Evolutionary conservation across 2,329 filamentous ascomycete genomes (phyloP).

Genomic region (Fusarium sp.): DNA sequence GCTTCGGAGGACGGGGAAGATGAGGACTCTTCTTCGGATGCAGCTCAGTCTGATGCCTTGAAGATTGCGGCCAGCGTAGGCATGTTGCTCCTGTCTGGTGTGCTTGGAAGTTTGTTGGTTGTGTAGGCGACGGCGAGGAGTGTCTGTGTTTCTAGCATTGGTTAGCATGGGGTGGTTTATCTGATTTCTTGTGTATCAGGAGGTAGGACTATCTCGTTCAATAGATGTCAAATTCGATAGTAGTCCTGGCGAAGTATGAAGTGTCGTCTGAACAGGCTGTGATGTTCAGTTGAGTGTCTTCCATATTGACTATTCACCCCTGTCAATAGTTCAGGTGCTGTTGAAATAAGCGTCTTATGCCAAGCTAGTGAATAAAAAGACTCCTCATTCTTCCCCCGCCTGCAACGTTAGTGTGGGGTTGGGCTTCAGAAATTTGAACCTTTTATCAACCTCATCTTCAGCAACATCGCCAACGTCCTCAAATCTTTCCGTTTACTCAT

Average conservation of each 20-base stretch:
- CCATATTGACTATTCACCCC: background rate
- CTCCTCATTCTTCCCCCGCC: slow-evolving; percentile 10
- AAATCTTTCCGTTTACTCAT: background rate
- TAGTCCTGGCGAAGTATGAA: no score
- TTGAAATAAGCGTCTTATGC: no score
- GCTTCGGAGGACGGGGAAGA: background rate
- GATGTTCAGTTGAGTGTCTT: no score
- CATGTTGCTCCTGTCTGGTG: slow-evolving; percentile 26
- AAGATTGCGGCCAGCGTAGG: slow-evolving; percentile 16
- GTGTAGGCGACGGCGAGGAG: slow-evolving; percentile 6
- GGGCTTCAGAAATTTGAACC: background rate
- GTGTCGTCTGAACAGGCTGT: no score
- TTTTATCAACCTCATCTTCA: background rate
- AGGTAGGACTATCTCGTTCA: no score
- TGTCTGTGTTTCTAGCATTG: background rate
- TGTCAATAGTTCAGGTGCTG: background rate
- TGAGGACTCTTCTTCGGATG: background rate
- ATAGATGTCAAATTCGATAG: background rate
- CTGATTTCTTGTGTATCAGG: no score
- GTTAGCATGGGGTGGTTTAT: slow-evolving; percentile 19
- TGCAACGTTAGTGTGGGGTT: background rate
- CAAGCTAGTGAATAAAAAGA: background rate
- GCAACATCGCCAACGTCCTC: no score
- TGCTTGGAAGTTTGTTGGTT: slow-evolving; percentile 29
- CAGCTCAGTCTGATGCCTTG: slow-evolving; percentile 17